phyloP scores from a whole-genome alignment of 441 rosid species.

The Metrosideros polymorpha region DNA sequence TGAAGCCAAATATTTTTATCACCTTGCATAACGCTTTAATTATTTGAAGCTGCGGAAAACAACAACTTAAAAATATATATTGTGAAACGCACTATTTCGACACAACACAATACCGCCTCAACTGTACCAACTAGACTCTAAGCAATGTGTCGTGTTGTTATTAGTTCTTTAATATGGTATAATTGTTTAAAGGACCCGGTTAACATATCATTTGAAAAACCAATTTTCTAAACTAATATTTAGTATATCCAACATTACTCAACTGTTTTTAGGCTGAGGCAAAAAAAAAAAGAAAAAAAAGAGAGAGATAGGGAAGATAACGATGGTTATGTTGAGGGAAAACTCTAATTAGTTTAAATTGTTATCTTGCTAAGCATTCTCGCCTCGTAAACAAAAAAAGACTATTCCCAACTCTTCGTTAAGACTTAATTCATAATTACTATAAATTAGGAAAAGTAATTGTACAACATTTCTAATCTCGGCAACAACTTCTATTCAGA shows the following conservation, averaged over 20 bases:
- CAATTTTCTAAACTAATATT: background rate
- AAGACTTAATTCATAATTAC: background rate
- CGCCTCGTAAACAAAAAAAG: no score
- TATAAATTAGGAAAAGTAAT: background rate
- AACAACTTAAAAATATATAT: background rate
- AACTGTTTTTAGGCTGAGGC: background rate
- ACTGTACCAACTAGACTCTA: rapidly evolving
- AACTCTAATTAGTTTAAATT: background rate
- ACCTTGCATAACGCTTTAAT: background rate
- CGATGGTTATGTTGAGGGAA: background rate
- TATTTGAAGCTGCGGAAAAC: rapidly evolving
- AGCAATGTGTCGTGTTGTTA: background rate
- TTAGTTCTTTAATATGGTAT: no score
- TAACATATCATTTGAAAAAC: no score
- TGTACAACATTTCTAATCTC: no score
- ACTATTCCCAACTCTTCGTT: no score
- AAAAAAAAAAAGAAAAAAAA: no score
- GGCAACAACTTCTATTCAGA: no score
- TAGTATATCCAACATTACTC: background rate
- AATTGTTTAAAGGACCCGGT: background rate
- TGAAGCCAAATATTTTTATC: background rate
- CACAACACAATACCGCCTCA: background rate
- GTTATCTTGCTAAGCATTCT: no score
- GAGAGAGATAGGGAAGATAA: background rate
- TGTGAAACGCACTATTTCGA: background rate